Evolutionary conservation across 352 stramenopile species (phyloP).

Genomic region (Phytophthora ramorum): DNA sequence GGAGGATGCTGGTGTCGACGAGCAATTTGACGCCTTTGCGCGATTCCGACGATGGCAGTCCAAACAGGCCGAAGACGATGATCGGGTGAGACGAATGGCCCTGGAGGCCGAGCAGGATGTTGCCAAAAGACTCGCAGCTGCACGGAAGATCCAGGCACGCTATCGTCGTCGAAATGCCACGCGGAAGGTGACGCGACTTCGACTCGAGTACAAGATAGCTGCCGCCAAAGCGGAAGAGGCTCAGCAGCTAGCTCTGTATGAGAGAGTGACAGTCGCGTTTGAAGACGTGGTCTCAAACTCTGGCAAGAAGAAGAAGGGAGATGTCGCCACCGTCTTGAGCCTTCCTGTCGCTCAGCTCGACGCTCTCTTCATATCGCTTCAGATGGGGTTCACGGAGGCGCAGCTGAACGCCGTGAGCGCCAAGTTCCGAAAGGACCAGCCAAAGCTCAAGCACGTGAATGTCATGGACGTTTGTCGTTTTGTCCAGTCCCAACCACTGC

Average conservation of each 20-base stretch:
- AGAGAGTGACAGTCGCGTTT: constrained; percentile 52
- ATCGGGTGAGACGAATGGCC: constrained; percentile 35
- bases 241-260: constrained; percentile 57
- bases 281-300: constrained; percentile 26
- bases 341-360: constrained; percentile 51
- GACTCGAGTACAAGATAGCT: constrained; percentile 57
- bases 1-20: constrained; percentile 43
- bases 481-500: constrained; percentile 38
- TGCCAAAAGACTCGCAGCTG: constrained; percentile 35
- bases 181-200: constrained; percentile 53
- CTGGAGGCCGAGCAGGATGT: constrained; percentile 41
- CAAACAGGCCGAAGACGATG: constrained; percentile 59
- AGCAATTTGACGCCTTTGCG: constrained; percentile 69
- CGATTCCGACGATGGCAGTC: constrained; percentile 77
- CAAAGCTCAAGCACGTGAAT: constrained; percentile 56
- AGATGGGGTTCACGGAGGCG: constrained; percentile 38
- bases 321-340: constrained; percentile 38
- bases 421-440: constrained; percentile 47
- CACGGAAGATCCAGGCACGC: constrained; percentile 68
- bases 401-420: constrained; percentile 34
- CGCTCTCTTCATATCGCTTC: constrained; percentile 47
- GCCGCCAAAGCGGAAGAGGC: constrained; percentile 54
- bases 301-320: constrained; percentile 31
- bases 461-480: constrained; percentile 75
- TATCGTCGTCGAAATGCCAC: constrained; percentile 65